Evolutionary conservation across 441 rosid species (phyloP).

Genomic region (Bocquillonia castaneifolia): DNA sequence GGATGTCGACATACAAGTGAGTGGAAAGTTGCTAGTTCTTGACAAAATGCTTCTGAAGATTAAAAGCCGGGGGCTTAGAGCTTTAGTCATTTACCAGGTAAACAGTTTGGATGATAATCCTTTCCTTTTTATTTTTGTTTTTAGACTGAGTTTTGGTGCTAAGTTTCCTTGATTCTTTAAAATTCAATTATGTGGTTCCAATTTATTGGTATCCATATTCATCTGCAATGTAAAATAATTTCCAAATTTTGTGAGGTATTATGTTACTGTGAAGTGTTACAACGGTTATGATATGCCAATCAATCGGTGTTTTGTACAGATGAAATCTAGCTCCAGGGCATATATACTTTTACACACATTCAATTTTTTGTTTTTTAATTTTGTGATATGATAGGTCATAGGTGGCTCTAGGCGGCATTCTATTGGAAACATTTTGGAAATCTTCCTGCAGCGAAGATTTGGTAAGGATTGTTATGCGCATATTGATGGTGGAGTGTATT

Average conservation of each 20-base stretch:
- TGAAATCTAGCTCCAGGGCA: not conserved
- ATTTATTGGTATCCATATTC: too few species aligned
- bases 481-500: conserved; percentile 30
- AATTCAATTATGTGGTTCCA: too few species aligned
- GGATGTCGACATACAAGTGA: conserved; percentile 39
- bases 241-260: too few species aligned
- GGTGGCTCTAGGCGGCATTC: conserved; percentile 30
- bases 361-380: not conserved
- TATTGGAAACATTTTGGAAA: conserved; percentile 44
- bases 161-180: not conserved
- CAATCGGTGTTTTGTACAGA: not conserved
- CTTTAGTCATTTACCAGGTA: conserved; percentile 40
- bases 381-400: conserved; percentile 29
- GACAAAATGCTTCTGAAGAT: conserved; percentile 35
- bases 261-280: not conserved
- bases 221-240: too few species aligned
- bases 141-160: not conserved
- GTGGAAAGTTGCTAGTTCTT: conserved; percentile 43
- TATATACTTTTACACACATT: not conserved
- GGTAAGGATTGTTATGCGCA: conserved; percentile 41
- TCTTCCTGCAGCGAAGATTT: conserved; percentile 38
- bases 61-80: conserved; percentile 33
- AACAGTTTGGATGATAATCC: not conserved
- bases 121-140: not conserved
- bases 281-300: not conserved